Conservation (phyloP, 2,329 filamentous ascomycete genomes). For the Daldinia sp. region DNA sequence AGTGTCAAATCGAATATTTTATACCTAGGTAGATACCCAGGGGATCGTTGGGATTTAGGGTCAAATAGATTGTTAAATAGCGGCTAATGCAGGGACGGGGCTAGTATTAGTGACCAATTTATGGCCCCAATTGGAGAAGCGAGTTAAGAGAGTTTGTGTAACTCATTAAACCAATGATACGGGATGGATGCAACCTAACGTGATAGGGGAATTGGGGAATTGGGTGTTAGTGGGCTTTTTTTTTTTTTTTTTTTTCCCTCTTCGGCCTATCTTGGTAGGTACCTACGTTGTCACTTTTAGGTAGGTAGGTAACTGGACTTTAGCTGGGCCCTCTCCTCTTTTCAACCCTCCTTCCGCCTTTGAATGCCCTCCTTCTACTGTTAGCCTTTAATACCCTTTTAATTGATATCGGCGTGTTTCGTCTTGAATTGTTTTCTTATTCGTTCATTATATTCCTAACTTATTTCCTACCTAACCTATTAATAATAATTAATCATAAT, state of each 20-base stretch:
- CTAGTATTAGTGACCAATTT: slow-evolving; percentile 2
- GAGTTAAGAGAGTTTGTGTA: slow-evolving; percentile 20
- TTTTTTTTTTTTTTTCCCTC: too few relatives aligned
- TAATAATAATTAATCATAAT: neutral
- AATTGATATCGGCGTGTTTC: slow-evolving; percentile 12
- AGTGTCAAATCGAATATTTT: neutral
- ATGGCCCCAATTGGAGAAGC: slow-evolving; percentile 19
- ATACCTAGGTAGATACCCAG: slow-evolving; percentile 1
- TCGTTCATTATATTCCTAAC: slow-evolving; percentile 21
- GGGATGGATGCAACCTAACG: slow-evolving; percentile 32
- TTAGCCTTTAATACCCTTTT: slow-evolving; percentile 1
- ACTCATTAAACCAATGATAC: slow-evolving; percentile 27
- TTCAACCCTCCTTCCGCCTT: slow-evolving; percentile 6
- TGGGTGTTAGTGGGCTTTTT: neutral
- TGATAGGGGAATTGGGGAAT: slow-evolving; percentile 22
- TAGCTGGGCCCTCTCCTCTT: slow-evolving; percentile 5
- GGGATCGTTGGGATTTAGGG: slow-evolving; percentile 15
- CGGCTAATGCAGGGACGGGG: slow-evolving; percentile 38
- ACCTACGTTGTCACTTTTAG: too few relatives aligned
- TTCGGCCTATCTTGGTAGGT: too few relatives aligned
- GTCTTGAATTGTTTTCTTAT: slow-evolving; percentile 11
- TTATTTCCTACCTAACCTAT: neutral
- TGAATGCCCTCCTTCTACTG: slow-evolving; percentile 29
- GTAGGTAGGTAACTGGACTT: neutral
- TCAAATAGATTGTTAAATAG: slow-evolving; percentile 16